These are phyloP conservation scores for Teratosphaeria epicoccoides DNA, from an alignment of 2,329 filamentous ascomycete genomes.

Conservation along the genomic window DNA sequence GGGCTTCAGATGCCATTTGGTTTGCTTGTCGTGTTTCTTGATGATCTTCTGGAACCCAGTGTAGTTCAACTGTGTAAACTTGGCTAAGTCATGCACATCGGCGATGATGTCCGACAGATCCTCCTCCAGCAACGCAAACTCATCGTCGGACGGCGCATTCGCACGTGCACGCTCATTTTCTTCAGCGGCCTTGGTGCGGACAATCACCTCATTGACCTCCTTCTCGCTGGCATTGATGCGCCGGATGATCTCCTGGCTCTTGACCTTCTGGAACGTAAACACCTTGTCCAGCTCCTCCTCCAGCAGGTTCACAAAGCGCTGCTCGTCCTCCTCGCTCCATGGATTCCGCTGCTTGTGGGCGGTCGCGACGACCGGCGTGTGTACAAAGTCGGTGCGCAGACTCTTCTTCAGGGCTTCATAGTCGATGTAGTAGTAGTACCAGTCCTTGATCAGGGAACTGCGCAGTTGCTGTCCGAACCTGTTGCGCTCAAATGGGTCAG, in stretches of 20 bases:
- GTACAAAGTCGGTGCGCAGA: constrained; percentile 62
- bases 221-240: constrained; percentile 79
- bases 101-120: constrained; percentile 96
- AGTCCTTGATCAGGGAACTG: constrained; percentile 91
- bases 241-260: constrained; percentile 88
- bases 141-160: constrained; percentile 63
- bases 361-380: constrained; percentile 33
- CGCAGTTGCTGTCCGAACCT: constrained; percentile 95
- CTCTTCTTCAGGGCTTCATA: constrained; percentile 88
- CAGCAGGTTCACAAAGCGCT: constrained; percentile 72
- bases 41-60: constrained; percentile 99
- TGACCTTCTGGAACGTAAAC: constrained; percentile 93
- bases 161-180: constrained; percentile 27
- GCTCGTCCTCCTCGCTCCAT: constrained; percentile 90
- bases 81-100: constrained; percentile 93
- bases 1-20: constrained; percentile 81
- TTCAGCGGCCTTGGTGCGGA: constrained; percentile 47
- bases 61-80: constrained; percentile 97
- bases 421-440: constrained; percentile 96
- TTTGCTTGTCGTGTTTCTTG: constrained; percentile 97
- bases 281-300: constrained; percentile 95
- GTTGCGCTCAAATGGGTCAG: too few species aligned
- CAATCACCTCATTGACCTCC: constrained; percentile 81
- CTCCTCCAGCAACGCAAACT: constrained; percentile 87
- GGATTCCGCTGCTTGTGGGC: constrained; percentile 39